phyloP scores from a whole-genome alignment of 495 filamentous ascomycete species.

The Neurospora intermedia region DNA sequence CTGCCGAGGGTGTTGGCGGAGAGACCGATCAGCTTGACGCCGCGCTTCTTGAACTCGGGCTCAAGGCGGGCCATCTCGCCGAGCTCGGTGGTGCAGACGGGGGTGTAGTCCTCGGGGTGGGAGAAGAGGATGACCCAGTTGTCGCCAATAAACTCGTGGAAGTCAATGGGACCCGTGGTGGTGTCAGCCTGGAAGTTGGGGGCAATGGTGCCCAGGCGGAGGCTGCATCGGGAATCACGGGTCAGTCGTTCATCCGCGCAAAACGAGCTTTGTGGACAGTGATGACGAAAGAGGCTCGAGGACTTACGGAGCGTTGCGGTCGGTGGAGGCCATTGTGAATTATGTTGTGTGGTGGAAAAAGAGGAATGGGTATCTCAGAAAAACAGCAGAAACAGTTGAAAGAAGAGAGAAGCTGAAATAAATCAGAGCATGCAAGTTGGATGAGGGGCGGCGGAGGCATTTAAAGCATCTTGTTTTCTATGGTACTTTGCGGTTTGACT shows the following conservation, averaged over 20 bases:
- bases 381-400: background rate
- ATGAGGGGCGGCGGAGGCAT: conserved; percentile 8
- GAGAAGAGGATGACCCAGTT: conserved; percentile 96
- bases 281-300: background rate
- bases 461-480: conserved; percentile 3
- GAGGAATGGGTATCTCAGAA: conserved; percentile 5
- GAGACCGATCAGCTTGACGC: conserved; percentile 91
- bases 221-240: conserved; percentile 27
- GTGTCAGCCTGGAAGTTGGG: conserved; percentile 93
- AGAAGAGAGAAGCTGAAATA: conserved; percentile 1
- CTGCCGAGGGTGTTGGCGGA: conserved; percentile 67
- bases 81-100: conserved; percentile 97
- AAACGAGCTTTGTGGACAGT: background rate
- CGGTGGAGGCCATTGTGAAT: conserved; percentile 39
- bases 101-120: conserved; percentile 89
- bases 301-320: conserved; percentile 41
- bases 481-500: background rate
- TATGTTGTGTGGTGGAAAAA: conserved; percentile 1
- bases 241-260: conserved; percentile 2
- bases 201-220: conserved; percentile 83
- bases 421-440: background rate
- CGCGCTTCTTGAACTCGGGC: conserved; percentile 89
- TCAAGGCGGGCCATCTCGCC: conserved; percentile 94
- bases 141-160: conserved; percentile 93
- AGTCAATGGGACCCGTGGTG: conserved; percentile 84